Conservation (phyloP, 2,329 filamentous ascomycete species). For the Davidsoniella eucalypti region DNA sequence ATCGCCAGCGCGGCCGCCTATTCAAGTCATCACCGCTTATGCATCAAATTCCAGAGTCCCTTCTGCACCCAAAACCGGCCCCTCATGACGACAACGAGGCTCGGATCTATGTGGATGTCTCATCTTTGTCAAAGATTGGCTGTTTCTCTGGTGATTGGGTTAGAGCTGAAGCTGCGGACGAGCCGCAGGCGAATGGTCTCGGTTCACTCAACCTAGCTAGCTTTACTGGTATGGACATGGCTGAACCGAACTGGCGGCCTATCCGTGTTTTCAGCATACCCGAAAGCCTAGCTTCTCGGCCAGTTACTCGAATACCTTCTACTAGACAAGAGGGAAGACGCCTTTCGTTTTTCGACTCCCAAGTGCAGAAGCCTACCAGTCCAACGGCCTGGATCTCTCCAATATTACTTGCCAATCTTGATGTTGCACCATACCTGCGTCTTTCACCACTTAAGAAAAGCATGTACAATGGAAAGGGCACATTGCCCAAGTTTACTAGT, state of each 20-base stretch:
- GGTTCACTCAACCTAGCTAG: constrained; percentile 52
- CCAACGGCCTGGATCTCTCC: constrained; percentile 65
- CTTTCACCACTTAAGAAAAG: constrained; percentile 51
- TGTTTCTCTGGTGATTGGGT: constrained; percentile 99
- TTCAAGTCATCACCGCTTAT: constrained; percentile 74
- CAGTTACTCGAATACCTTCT: constrained; percentile 43
- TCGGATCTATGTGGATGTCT: constrained; percentile 79
- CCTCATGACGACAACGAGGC: constrained; percentile 72
- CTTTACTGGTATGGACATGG: constrained; percentile 36
- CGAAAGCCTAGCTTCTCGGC: constrained; percentile 49
- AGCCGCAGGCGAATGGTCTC: constrained; percentile 51
- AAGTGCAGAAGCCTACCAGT: constrained; percentile 42
- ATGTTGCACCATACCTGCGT: constrained; percentile 60
- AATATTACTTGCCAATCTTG: constrained; percentile 71
- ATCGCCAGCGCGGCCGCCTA: constrained; percentile 55
- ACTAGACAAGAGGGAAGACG: constrained; percentile 33
- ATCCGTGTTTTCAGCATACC: constrained; percentile 81
- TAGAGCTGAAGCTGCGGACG: constrained; percentile 59
- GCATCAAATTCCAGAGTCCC: constrained; percentile 52
- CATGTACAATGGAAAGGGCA: constrained; percentile 32
- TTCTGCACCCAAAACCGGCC: constrained; percentile 69
- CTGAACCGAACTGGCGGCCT: constrained; percentile 56
- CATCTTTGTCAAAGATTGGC: constrained; percentile 70
- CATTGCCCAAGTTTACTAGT: constrained; percentile 38
- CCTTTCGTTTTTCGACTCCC: constrained; percentile 50